A percentile compares a stretch with the other conserved stretches of the same genome.
These are phyloP conservation scores for Aspergillus fijiensis DNA, from an alignment of 2,329 filamentous ascomycete species.

Conservation along the genomic window DNA sequence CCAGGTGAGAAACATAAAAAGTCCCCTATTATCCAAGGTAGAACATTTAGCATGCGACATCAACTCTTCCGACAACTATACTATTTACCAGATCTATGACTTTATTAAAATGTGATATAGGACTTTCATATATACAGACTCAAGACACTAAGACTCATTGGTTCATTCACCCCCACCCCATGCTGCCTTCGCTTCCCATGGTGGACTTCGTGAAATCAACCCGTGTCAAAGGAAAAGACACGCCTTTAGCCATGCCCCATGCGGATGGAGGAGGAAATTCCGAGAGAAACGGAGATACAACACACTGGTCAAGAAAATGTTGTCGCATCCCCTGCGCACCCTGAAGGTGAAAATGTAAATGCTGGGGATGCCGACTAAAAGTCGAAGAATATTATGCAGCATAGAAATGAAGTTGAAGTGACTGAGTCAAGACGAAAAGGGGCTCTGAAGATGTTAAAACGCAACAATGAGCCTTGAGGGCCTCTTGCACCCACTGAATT, in stretches of 20 bases:
- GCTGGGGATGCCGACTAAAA: background rate
- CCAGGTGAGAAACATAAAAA: no score
- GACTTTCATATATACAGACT: slow-evolving; percentile 22
- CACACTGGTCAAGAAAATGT: background rate
- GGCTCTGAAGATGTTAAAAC: background rate
- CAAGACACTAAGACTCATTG: background rate
- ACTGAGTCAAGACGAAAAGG: background rate
- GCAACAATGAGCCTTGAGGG: background rate
- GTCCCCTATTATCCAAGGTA: no score
- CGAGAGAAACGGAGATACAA: background rate
- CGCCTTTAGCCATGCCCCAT: background rate
- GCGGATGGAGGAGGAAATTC: background rate
- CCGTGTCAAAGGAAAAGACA: background rate
- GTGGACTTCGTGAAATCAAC: background rate
- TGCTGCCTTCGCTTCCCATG: background rate
- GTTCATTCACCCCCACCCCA: background rate
- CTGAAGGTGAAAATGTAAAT: background rate
- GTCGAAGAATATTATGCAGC: background rate
- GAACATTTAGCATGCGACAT: background rate
- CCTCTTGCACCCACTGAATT: background rate
- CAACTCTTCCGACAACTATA: background rate
- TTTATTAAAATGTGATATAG: slow-evolving; percentile 24
- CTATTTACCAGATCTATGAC: slow-evolving; percentile 17
- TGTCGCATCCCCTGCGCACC: background rate
- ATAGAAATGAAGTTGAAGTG: background rate